Conservation (phyloP, 1,139 yeast species). For the Kurtzmaniella quercitrusa region DNA sequence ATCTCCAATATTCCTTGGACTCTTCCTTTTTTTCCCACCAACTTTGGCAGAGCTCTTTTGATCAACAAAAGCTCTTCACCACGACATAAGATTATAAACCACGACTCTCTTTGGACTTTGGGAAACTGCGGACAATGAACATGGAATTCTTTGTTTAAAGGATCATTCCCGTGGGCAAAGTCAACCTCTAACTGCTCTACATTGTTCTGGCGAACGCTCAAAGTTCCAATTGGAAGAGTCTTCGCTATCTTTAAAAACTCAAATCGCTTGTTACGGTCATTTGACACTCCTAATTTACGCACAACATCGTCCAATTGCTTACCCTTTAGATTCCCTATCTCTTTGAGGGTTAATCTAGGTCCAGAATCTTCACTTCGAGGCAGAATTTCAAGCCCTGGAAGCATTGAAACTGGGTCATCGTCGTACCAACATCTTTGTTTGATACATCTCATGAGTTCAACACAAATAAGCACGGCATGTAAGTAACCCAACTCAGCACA, state of each 20-base stretch:
- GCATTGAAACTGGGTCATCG: conserved; percentile 55
- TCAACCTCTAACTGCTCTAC: conserved; percentile 36
- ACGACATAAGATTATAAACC: conserved; percentile 70
- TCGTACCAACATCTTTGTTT: conserved; percentile 90
- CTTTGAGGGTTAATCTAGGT: neutral
- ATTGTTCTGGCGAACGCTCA: conserved; percentile 29
- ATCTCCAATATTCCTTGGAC: conserved; percentile 43
- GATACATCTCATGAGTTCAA: conserved; percentile 76
- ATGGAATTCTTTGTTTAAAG: conserved; percentile 55
- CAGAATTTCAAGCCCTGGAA: conserved; percentile 4
- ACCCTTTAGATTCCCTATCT: conserved; percentile 4
- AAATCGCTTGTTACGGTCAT: conserved; percentile 18
- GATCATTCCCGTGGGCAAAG: conserved; percentile 50
- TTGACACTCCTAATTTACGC: conserved; percentile 14
- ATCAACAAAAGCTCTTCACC: conserved; percentile 50
- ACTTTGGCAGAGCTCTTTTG: conserved; percentile 64
- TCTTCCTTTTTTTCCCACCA: conserved; percentile 39
- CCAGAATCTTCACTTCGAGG: neutral
- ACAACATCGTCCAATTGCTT: conserved; percentile 2
- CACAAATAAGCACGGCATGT: conserved; percentile 53
- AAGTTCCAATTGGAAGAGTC: conserved; percentile 45
- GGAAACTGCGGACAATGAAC: conserved; percentile 81
- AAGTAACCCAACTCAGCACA: conserved; percentile 80
- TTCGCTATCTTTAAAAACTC: conserved; percentile 43
- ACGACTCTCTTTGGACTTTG: conserved; percentile 86